Percentiles rank a stretch among this genome's conserved stretches.
These are phyloP conservation scores for Populus hybrid DNA, from an alignment of 441 rosid genomes.

Conservation along the genomic window DNA sequence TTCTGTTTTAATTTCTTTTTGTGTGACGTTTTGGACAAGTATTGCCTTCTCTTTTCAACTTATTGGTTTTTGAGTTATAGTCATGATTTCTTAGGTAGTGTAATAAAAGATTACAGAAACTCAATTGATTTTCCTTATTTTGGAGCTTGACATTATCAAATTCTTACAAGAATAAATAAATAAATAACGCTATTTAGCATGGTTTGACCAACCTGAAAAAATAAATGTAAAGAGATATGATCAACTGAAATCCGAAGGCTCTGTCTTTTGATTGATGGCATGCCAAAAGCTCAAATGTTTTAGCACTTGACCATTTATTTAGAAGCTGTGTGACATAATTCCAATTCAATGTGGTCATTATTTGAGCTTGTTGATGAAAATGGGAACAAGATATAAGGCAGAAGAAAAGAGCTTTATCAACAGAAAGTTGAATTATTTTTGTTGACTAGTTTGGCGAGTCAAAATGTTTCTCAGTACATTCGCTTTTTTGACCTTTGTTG, in stretches of 20 bases:
- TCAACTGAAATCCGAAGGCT: not conserved
- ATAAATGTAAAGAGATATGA: too few relatives aligned
- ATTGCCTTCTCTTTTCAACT: not conserved
- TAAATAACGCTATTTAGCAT: too few relatives aligned
- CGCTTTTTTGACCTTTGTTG: conserved; percentile 7
- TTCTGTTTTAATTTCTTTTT: too few relatives aligned
- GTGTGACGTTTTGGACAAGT: too few relatives aligned
- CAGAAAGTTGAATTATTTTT: too few relatives aligned
- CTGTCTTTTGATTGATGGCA: not conserved
- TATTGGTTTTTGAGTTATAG: not conserved
- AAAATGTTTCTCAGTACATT: not conserved
- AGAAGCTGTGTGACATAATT: not conserved
- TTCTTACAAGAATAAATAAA: too few relatives aligned
- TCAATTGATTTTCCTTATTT: not conserved
- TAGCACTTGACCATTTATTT: not conserved
- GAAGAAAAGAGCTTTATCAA: not conserved
- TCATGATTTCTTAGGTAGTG: not conserved
- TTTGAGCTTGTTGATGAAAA: not conserved
- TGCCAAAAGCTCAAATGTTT: not conserved
- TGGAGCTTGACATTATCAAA: too few relatives aligned
- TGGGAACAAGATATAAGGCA: not conserved
- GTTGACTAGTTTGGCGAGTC: not conserved
- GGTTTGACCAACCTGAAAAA: too few relatives aligned
- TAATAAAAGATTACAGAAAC: not conserved
- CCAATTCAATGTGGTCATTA: not conserved